Evolutionary conservation across 805 yeast species (phyloP).

Genomic region (Cyberlindnera samutprakarnensis): DNA sequence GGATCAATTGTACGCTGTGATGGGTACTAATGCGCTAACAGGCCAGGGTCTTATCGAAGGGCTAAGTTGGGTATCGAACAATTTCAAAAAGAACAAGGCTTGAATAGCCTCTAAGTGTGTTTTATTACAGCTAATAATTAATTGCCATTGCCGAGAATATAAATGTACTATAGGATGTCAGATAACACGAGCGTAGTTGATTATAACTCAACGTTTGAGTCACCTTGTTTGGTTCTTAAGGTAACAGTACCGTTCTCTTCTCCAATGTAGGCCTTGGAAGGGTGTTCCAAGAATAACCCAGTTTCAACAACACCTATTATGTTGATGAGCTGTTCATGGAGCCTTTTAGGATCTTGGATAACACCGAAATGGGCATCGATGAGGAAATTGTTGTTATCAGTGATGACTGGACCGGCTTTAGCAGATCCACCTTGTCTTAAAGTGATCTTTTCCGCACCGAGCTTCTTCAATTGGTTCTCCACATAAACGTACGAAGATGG

Average conservation of each 20-base stretch:
- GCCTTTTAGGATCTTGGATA: conserved; percentile 40
- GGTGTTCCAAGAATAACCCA: conserved; percentile 71
- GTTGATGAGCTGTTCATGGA: conserved; percentile 61
- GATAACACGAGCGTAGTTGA: background rate
- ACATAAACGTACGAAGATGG: conserved; percentile 84
- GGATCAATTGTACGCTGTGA: conserved; percentile 82
- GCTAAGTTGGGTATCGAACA: conserved; percentile 74
- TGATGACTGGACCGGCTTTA: conserved; percentile 95
- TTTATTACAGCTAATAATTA: no score
- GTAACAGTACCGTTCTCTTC: conserved; percentile 63
- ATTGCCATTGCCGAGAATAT: no score
- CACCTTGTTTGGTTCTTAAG: conserved; percentile 24
- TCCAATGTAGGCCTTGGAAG: conserved; percentile 83
- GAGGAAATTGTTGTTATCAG: conserved; percentile 91
- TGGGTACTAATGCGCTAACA: conserved; percentile 82
- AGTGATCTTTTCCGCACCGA: conserved; percentile 58
- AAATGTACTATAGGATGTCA: background rate
- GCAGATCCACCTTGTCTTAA: conserved; percentile 84
- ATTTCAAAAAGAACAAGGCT: conserved; percentile 32
- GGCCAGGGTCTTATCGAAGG: conserved; percentile 90
- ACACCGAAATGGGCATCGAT: conserved; percentile 91
- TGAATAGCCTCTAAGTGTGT: no score
- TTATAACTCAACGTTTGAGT: conserved; percentile 2
- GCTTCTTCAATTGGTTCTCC: conserved; percentile 43
- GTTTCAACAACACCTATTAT: conserved; percentile 95